Conservation (phyloP, 1,139 yeast species). For the Scheffersomyces cryptocercus region DNA sequence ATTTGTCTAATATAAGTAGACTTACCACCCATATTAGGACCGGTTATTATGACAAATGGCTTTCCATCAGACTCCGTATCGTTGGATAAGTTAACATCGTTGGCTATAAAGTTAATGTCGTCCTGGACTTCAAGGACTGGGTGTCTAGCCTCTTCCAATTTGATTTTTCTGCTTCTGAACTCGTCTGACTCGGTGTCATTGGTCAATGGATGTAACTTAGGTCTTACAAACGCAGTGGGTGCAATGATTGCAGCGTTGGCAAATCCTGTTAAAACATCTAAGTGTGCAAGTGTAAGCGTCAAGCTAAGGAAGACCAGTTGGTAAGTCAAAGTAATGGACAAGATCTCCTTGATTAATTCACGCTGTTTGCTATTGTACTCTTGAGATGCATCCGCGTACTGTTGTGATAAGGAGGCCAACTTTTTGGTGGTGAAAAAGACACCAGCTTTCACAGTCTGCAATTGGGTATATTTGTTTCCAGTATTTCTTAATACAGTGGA, state of each 20-base stretch:
- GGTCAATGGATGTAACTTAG: slow-evolving; percentile 55
- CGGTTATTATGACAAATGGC: slow-evolving; percentile 84
- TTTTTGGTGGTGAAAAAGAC: slow-evolving; percentile 79
- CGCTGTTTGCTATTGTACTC: slow-evolving; percentile 77
- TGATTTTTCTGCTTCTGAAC: slow-evolving; percentile 49
- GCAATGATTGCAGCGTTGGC: slow-evolving; percentile 86
- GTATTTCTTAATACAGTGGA: slow-evolving; percentile 72
- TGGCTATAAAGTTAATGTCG: slow-evolving; percentile 82
- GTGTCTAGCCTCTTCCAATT: slow-evolving; percentile 76
- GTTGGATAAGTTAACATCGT: slow-evolving; percentile 63
- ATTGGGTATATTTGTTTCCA: slow-evolving; percentile 63
- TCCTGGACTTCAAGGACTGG: slow-evolving; percentile 94
- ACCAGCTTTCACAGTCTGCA: slow-evolving; percentile 93
- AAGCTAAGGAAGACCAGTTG: slow-evolving; percentile 72
- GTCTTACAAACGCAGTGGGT: slow-evolving; percentile 77
- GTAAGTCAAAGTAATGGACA: slow-evolving; percentile 77
- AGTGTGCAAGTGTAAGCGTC: slow-evolving; percentile 62
- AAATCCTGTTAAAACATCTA: slow-evolving; percentile 83
- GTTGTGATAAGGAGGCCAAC: slow-evolving; percentile 59
- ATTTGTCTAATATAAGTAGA: slow-evolving; percentile 91
- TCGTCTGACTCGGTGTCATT: slow-evolving; percentile 23
- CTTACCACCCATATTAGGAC: slow-evolving; percentile 99
- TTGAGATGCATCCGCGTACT: slow-evolving; percentile 57
- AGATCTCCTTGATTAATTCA: slow-evolving; percentile 77
- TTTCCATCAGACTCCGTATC: slow-evolving; percentile 34